Evolutionary conservation across 2,329 filamentous ascomycete genomes (phyloP).

Genomic region (Aureobasidium musti): DNA sequence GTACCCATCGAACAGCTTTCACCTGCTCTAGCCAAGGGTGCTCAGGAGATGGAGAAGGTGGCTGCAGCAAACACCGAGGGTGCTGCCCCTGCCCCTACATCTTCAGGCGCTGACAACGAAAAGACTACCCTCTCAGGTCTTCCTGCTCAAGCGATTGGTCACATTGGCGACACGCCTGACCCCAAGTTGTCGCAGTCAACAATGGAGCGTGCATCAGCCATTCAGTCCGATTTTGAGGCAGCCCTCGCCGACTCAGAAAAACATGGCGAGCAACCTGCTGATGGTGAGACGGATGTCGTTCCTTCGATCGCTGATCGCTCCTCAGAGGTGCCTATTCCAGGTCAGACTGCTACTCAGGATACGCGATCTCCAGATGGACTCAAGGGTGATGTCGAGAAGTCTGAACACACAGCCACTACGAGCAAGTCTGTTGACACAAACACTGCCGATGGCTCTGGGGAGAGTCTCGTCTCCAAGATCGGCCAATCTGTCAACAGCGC

Average conservation of each 20-base stretch:
- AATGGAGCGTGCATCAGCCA: constrained; percentile 31
- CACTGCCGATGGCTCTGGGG: neutral
- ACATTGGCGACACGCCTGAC: constrained; percentile 34
- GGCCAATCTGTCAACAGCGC: constrained; percentile 28
- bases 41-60: constrained; percentile 34
- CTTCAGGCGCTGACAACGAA: constrained; percentile 17
- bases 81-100: constrained; percentile 33
- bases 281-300: constrained; percentile 15
- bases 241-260: constrained; percentile 29
- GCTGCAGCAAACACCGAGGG: constrained; percentile 36
- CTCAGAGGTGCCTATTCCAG: constrained; percentile 22
- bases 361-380: neutral
- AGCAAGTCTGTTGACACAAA: neutral
- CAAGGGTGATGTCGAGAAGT: neutral
- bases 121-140: constrained; percentile 27
- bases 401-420: neutral
- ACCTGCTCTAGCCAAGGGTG: constrained; percentile 29
- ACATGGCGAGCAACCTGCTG: constrained; percentile 16
- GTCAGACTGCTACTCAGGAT: constrained; percentile 1
- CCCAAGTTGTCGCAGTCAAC: constrained; percentile 31
- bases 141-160: constrained; percentile 32
- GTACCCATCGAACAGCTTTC: constrained; percentile 35
- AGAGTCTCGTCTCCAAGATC: constrained; percentile 8
- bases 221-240: constrained; percentile 31
- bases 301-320: constrained; percentile 32